Evolutionary conservation across 495 filamentous ascomycete species (phyloP).

Genomic region (Aspergillus asperescens): DNA sequence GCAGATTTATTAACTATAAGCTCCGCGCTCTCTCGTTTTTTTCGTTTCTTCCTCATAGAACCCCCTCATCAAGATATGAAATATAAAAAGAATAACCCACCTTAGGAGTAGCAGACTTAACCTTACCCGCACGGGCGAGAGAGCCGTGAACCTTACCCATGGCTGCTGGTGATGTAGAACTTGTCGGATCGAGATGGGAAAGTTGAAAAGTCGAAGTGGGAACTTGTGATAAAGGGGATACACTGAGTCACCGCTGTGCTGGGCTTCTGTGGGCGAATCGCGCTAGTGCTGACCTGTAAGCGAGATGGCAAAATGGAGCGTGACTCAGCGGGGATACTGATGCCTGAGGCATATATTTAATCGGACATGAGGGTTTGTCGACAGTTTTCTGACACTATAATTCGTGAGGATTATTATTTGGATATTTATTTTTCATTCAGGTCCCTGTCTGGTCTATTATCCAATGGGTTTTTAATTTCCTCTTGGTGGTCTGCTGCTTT

Average conservation of each 20-base stretch:
- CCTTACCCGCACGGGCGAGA: conserved; percentile 96
- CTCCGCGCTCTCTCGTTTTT: not conserved
- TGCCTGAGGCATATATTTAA: conserved; percentile 16
- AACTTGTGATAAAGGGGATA: conserved; percentile 5
- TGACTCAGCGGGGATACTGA: not conserved
- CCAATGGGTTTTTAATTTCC: too few species aligned
- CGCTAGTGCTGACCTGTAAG: conserved; percentile 17
- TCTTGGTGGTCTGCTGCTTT: not conserved
- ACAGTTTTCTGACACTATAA: too few species aligned
- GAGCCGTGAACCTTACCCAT: conserved; percentile 35
- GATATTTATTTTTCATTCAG: too few species aligned
- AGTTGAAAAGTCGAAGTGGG: conserved; percentile 15
- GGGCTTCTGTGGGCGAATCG: conserved; percentile 18
- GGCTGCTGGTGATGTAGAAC: conserved; percentile 23
- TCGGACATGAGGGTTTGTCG: too few species aligned
- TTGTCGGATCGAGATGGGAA: conserved; percentile 22
- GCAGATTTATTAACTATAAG: too few species aligned
- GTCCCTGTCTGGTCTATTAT: too few species aligned
- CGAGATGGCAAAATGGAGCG: conserved; percentile 11
- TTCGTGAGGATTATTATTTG: too few species aligned
- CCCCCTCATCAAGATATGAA: not conserved
- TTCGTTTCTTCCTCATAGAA: not conserved
- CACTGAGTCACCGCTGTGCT: conserved; percentile 9
- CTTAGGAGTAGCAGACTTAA: conserved; percentile 90
- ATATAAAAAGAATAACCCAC: conserved; percentile 39